Evolutionary conservation across 2,329 filamentous ascomycete species (phyloP).

Genomic region (Emmonsia crescens): DNA sequence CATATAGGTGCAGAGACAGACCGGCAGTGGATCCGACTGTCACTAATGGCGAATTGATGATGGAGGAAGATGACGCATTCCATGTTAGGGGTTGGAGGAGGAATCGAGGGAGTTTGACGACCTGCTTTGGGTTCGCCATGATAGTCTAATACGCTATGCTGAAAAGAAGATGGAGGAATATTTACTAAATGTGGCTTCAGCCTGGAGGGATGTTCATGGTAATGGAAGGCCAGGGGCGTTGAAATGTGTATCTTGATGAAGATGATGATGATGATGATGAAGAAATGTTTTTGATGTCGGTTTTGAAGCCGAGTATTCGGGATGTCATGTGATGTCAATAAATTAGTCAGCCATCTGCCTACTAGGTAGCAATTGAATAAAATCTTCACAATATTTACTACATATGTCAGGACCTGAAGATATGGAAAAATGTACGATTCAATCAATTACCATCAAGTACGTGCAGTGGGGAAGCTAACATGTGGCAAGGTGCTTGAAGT

Average conservation of each 20-base stretch:
- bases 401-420: too few species aligned
- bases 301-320: not conserved
- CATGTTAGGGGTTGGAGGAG: conserved; percentile 34
- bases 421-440: too few species aligned
- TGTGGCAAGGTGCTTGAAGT: too few species aligned
- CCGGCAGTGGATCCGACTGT: conserved; percentile 16
- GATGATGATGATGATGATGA: not conserved
- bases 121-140: conserved; percentile 34
- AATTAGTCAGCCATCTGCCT: too few species aligned
- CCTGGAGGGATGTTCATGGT: not conserved
- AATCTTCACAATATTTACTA: too few species aligned
- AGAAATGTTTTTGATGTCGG: too few species aligned
- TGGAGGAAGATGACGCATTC: conserved; percentile 27
- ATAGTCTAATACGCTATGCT: too few species aligned
- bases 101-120: conserved; percentile 34
- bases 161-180: not conserved
- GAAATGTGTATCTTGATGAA: not conserved
- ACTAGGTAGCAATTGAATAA: too few species aligned
- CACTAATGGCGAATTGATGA: conserved; percentile 20
- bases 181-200: not conserved
- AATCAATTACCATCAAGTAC: too few species aligned
- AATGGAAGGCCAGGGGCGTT: not conserved
- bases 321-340: conserved; percentile 1
- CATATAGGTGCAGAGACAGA: conserved; percentile 16
- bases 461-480: too few species aligned